These are phyloP conservation scores for Tylopilus subfusipes DNA, from an alignment of 768 basidiomycete genomes.

Conservation along the genomic window DNA sequence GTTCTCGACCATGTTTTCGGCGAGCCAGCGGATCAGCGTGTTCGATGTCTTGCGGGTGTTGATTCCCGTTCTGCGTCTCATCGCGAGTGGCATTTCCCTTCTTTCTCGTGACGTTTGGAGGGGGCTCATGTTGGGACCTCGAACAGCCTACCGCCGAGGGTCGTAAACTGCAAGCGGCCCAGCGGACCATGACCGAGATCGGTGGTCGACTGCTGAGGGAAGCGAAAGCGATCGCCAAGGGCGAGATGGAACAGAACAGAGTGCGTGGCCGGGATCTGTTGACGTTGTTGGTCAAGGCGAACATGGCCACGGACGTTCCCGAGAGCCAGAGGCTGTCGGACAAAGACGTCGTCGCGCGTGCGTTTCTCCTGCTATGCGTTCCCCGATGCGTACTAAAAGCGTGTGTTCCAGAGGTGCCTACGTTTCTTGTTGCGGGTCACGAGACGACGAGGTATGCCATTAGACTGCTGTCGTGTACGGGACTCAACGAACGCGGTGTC, in stretches of 20 bases:
- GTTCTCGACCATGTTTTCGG: slow-evolving; percentile 30
- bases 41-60: slow-evolving; percentile 33
- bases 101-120: background rate
- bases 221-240: slow-evolving; percentile 43
- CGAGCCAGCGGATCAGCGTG: slow-evolving; percentile 9
- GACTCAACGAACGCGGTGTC: background rate
- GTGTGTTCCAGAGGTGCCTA: slow-evolving; percentile 48
- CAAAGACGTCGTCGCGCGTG: slow-evolving; percentile 56
- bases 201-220: slow-evolving; percentile 46
- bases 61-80: slow-evolving; percentile 36
- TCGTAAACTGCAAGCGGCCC: slow-evolving; percentile 27
- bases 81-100: slow-evolving; percentile 32
- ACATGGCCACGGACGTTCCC: slow-evolving; percentile 58
- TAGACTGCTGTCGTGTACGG: background rate
- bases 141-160: slow-evolving; percentile 20
- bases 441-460: slow-evolving; percentile 48
- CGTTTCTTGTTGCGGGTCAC: slow-evolving; percentile 58
- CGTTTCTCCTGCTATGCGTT: slow-evolving; percentile 14
- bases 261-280: slow-evolving; percentile 51
- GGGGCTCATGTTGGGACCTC: background rate
- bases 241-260: slow-evolving; percentile 33
- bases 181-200: slow-evolving; percentile 45
- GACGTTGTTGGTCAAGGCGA: slow-evolving; percentile 37
- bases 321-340: slow-evolving; percentile 56
- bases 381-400: background rate